Evolutionary conservation across 2,329 filamentous ascomycete genomes (phyloP).

Genomic region (Ophiostoma ips): DNA sequence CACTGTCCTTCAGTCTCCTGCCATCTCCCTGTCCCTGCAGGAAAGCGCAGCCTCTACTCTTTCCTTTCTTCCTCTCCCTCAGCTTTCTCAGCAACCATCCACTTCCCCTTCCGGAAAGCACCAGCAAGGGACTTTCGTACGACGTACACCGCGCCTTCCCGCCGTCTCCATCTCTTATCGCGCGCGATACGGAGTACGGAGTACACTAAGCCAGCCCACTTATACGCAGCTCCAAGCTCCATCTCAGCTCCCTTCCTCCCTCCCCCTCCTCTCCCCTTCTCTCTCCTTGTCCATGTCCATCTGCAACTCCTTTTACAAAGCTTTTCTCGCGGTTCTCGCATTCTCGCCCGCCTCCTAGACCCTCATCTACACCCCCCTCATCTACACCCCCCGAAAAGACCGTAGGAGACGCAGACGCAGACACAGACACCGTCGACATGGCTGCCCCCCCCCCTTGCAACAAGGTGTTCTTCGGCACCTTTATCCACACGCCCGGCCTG

Average conservation of each 20-base stretch:
- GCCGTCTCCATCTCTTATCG: not conserved
- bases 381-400: not conserved
- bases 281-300: not conserved
- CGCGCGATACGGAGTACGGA: no score
- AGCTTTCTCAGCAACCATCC: no score
- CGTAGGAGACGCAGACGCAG: no score
- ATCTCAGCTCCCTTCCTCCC: not conserved
- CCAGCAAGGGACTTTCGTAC: no score
- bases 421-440: no score
- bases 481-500: constrained; percentile 37
- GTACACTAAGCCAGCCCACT: constrained; percentile 1
- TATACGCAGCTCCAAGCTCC: no score
- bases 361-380: not conserved
- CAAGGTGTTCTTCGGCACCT: constrained; percentile 38
- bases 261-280: not conserved
- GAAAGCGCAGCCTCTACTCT: no score
- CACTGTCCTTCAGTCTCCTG: no score
- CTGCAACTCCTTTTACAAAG: not conserved
- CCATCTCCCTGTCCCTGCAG: no score
- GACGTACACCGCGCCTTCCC: not conserved
- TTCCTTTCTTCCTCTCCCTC: no score
- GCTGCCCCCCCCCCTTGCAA: not conserved
- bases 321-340: not conserved
- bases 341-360: not conserved
- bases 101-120: no score